These are phyloP conservation scores for Infundibulicybe gibba DNA, from an alignment of 768 basidiomycete genomes.

Conservation along the genomic window DNA sequence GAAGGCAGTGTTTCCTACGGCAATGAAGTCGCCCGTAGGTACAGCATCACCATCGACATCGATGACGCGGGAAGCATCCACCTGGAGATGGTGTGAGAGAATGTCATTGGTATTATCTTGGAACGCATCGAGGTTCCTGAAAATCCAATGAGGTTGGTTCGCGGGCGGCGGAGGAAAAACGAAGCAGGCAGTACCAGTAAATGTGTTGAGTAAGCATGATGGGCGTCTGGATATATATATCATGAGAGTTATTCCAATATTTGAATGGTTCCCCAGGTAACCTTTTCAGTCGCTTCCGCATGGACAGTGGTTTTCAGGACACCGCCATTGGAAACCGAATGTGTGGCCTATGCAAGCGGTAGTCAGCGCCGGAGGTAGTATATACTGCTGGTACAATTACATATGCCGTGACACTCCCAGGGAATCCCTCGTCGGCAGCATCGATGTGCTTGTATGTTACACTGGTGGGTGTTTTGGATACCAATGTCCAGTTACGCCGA, in stretches of 20 bases:
- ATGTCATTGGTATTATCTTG: slow-evolving; percentile 29
- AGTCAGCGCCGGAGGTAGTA: not conserved
- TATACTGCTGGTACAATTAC: slow-evolving; percentile 19
- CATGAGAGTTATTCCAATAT: not conserved
- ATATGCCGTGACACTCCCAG: slow-evolving; percentile 40
- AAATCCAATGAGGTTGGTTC: not conserved
- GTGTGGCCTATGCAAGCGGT: slow-evolving; percentile 33
- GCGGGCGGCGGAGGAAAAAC: not conserved
- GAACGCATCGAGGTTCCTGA: slow-evolving; percentile 50
- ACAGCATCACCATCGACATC: slow-evolving; percentile 26
- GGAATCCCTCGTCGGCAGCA: slow-evolving; percentile 50
- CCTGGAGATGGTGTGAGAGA: slow-evolving; percentile 22
- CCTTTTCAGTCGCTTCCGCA: slow-evolving; percentile 43
- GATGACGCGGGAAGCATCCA: slow-evolving; percentile 19
- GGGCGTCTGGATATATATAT: slow-evolving; percentile 33
- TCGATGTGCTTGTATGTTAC: slow-evolving; percentile 54
- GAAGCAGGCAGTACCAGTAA: slow-evolving; percentile 37
- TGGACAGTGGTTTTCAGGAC: slow-evolving; percentile 37
- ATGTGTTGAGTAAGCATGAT: slow-evolving; percentile 56
- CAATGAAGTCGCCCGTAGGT: slow-evolving; percentile 22
- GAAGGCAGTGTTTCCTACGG: slow-evolving; percentile 20
- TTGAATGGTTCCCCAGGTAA: slow-evolving; percentile 2
- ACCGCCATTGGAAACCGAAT: slow-evolving; percentile 41
- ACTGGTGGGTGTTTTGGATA: slow-evolving; percentile 34
- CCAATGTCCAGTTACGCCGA: slow-evolving; percentile 51